Base-by-base conservation (phyloP, 352 stramenopile species). In the Phytophthora pluvialis region DNA sequence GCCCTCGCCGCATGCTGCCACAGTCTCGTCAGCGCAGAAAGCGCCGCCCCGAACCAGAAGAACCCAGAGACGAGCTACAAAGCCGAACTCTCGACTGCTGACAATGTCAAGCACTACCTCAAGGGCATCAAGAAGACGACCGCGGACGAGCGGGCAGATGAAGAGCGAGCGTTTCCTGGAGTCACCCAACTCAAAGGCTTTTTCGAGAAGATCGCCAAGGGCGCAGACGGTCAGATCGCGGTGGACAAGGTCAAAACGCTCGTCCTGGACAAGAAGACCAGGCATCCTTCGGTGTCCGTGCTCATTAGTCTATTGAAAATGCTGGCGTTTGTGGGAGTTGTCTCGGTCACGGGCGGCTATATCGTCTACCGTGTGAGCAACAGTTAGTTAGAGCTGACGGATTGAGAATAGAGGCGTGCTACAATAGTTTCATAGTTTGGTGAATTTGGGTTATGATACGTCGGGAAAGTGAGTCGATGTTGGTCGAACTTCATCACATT, bases 291-390 rank as follows among this genome's bases (percentile, higher is more conserved):
- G 1, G 28, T 74, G n/a, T 60, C 29, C 1, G 48, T 74, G 36
- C 1, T 26, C 16, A 60, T 64, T 16, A 60, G 47, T 51, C n/a
- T 68, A 18, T 29, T 67, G 50, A 67, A 71, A 59, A 71, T 74
- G 48, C 6, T 71, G 0, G 36, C 28, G 5, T 26, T 56, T 3
- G 61, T 74, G 15, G 61, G 33, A 10, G 16, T 42, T 28, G 32
- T 71, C 21, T 53, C 67, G 8, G n/a, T 61, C 4, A 25, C 38
- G 16, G 57, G n/a, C 25, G 60, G 61, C 13, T 60, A 58, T 28
- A 49, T 74, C 33, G 39, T 71, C 18, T 75, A 75, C 43, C 47
- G 54, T 26, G 29, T 44, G 13, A 59, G 25, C 8, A 70, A 64
- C n/a, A 49, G 18, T 49, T 58, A 42, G 31, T n/a, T 8, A 21